Base-by-base conservation (phyloP, 257 asterid genomes). In the Buddleja alternifolia region DNA sequence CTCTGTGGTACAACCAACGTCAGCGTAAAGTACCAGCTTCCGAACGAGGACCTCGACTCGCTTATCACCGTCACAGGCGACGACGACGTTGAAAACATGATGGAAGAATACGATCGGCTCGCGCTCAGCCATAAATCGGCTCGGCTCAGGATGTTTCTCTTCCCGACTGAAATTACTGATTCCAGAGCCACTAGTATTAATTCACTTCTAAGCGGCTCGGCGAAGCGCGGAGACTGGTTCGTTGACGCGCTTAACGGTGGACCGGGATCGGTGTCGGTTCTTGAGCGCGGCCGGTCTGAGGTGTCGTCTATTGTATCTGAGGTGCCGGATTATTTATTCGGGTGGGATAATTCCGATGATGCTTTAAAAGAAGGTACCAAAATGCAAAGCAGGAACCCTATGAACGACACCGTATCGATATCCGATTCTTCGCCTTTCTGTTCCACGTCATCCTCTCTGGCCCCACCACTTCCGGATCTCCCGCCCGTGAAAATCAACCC, bases 281-380 rank as follows among this genome's bases (percentile, higher is more conserved):
- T 90, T 70, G 97, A 93, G 44, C 95, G 96, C 6, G 97, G 91
- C 55, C 81, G 95, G 48, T 90, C 97, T 0, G 97, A 93, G 77
- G 98, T 79, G 9, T 93, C 98, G 0, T 93, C 97, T 0, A 81
- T 90, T 20, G 86, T 93, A 0, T 93, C 97, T 1, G 98, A 93
- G 60, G 93, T 90, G 34, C 96, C 98, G 16, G 95, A 93, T 77
- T 93, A 93, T 61, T 37, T 90, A 9, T 88, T 93, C 82, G 97
- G 98, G 69, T 62, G 90, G 89, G 97, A 90, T n/a, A 82, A 78
- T 69, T 73, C 96, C 0, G 96, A 92, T 10, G 96, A 92, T 57
- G 66, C 80, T 3, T 20, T 76, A 20, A 76, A 47, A 78, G 96
- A 9, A 75, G 74, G 60, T 55, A 42, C 67, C 39, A 85, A 72